A percentile compares a stretch with the other conserved stretches of the same genome.
Conservation (phyloP, 768 basidiomycete genomes). For the Pleurotus tuber-regium region DNA sequence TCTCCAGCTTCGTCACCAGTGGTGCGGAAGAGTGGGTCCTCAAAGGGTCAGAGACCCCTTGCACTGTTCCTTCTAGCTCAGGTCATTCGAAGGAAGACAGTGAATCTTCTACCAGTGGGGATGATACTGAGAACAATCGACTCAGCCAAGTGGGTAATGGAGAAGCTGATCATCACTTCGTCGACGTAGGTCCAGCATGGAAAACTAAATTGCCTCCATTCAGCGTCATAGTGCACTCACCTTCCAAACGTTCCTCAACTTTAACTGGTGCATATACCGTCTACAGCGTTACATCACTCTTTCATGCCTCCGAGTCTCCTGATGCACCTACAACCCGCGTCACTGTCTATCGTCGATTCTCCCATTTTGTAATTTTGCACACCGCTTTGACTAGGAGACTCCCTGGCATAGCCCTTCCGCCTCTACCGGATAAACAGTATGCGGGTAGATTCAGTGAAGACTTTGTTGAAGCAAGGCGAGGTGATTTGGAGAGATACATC, state of each 20-base stretch:
- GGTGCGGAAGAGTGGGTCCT: constrained; percentile 84
- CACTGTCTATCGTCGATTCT: constrained; percentile 80
- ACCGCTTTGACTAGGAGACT: constrained; percentile 65
- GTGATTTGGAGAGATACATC: constrained; percentile 81
- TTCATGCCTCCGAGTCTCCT: constrained; percentile 36
- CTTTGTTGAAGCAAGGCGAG: constrained; percentile 79
- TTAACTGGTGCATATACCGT: constrained; percentile 72
- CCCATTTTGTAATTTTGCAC: constrained; percentile 79
- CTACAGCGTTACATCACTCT: constrained; percentile 77
- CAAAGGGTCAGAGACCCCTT: constrained; percentile 47
- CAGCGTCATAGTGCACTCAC: constrained; percentile 74
- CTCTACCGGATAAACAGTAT: constrained; percentile 84
- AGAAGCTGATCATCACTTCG: constrained; percentile 68
- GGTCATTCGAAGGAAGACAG: constrained; percentile 31
- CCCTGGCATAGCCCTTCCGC: constrained; percentile 76
- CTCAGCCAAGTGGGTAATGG: constrained; percentile 39
- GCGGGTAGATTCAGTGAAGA: constrained; percentile 76
- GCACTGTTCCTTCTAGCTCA: constrained; percentile 11
- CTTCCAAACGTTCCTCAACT: constrained; percentile 67
- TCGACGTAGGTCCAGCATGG: constrained; percentile 74
- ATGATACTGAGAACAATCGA: constrained; percentile 38
- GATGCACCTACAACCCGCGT: constrained; percentile 47
- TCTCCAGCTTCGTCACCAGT: constrained; percentile 82
- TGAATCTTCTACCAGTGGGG: constrained; percentile 33
- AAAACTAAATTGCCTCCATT: constrained; percentile 70